phyloP scores from a whole-genome alignment of 2,329 filamentous ascomycete species.

The Xylaria sp. region DNA sequence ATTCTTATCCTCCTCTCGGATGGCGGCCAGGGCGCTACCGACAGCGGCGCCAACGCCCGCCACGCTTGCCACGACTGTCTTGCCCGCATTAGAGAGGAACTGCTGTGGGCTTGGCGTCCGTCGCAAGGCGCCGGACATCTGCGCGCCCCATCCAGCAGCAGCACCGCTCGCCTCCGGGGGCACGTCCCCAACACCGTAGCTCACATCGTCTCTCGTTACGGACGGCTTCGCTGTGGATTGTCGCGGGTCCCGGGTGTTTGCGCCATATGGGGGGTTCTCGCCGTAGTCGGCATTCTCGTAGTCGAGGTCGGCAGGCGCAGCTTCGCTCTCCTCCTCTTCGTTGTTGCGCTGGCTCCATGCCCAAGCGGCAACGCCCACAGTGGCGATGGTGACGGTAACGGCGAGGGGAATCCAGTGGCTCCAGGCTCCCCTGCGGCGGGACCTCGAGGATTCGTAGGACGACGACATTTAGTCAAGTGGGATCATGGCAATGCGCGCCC shows the following conservation, averaged over 20 bases:
- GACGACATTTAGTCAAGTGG: constrained; percentile 63
- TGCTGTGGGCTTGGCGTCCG: constrained; percentile 89
- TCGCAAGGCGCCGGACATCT: constrained; percentile 82
- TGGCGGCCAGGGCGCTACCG: constrained; percentile 82
- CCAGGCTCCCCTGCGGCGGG: constrained; percentile 71
- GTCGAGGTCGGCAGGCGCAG: constrained; percentile 60
- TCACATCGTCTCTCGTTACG: constrained; percentile 54
- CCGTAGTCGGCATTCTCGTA: constrained; percentile 61
- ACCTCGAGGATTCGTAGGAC: constrained; percentile 71
- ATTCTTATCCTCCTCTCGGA: constrained; percentile 83
- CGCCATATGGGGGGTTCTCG: constrained; percentile 62
- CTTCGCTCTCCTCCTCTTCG: constrained; percentile 70
- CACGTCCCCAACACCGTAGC: constrained; percentile 54
- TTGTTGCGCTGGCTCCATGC: constrained; percentile 89
- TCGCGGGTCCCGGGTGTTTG: constrained; percentile 49
- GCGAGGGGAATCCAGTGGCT: constrained; percentile 91
- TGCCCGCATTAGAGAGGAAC: constrained; percentile 84
- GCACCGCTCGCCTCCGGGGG: constrained; percentile 49
- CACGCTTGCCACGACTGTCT: constrained; percentile 81
- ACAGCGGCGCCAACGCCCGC: constrained; percentile 85
- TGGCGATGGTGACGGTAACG: constrained; percentile 87
- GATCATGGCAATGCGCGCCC: constrained; percentile 51
- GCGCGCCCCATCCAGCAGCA: constrained; percentile 72
- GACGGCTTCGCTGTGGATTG: constrained; percentile 51
- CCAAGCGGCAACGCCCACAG: constrained; percentile 88